These are phyloP conservation scores for Neoscytalidium dimidiatum DNA, from an alignment of 2,329 filamentous ascomycete genomes.

Conservation along the genomic window DNA sequence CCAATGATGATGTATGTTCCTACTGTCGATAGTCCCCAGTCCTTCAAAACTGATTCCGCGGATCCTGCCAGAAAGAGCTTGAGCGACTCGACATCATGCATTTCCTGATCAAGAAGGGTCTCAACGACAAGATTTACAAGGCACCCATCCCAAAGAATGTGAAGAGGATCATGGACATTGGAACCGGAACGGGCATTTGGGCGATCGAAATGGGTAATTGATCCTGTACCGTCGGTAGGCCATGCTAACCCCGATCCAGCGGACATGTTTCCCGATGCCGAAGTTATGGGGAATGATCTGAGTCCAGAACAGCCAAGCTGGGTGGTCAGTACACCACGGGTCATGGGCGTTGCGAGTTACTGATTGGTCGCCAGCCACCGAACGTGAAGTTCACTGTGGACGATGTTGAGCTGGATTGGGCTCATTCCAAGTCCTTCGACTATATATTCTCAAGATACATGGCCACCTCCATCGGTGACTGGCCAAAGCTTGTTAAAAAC, in stretches of 20 bases:
- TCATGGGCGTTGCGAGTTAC: too few species aligned
- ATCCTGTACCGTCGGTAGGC: constrained; percentile 26
- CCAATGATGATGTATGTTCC: constrained; percentile 5
- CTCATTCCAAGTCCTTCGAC: constrained; percentile 55
- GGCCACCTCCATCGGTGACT: constrained; percentile 55
- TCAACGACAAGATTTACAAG: constrained; percentile 32
- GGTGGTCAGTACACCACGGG: constrained; percentile 23
- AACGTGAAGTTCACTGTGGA: constrained; percentile 66
- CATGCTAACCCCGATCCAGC: constrained; percentile 33
- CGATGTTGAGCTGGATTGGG: constrained; percentile 62
- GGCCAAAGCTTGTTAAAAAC: constrained; percentile 50
- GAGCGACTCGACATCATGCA: constrained; percentile 35
- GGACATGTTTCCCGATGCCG: constrained; percentile 25
- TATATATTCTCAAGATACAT: constrained; percentile 57
- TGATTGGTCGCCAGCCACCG: constrained; percentile 41
- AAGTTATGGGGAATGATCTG: constrained; percentile 42
- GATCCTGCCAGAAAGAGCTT: constrained; percentile 32
- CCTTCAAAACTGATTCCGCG: neutral
- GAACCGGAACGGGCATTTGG: constrained; percentile 38
- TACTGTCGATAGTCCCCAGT: neutral
- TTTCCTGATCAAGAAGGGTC: constrained; percentile 38
- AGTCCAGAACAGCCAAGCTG: constrained; percentile 51
- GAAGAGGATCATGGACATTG: constrained; percentile 27
- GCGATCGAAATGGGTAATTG: constrained; percentile 33
- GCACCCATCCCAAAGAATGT: constrained; percentile 22